phyloP scores from a whole-genome alignment of 805 yeast genomes.

The Saccharomycopsis javanensis region DNA sequence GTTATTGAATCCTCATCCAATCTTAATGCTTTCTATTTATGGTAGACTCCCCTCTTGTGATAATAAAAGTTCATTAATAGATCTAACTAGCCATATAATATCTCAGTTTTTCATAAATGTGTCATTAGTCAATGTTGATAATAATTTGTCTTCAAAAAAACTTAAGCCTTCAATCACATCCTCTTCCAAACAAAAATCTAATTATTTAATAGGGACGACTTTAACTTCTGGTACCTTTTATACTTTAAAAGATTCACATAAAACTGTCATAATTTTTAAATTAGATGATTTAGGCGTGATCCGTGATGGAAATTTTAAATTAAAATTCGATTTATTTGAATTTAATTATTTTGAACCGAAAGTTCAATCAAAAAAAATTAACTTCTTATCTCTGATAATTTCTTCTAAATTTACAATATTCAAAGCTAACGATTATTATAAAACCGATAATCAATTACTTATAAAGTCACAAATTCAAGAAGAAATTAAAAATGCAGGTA shows the following conservation, averaged over 20 bases:
- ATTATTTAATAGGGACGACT: slow-evolving; percentile 11
- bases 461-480: not conserved
- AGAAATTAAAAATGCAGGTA: not conserved
- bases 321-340: slow-evolving; percentile 12
- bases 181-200: not conserved
- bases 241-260: not conserved
- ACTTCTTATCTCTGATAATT: not conserved
- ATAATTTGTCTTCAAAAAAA: not conserved
- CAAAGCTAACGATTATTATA: slow-evolving; percentile 3
- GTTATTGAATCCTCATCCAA: not conserved
- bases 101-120: not conserved
- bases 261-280: slow-evolving; percentile 9
- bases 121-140: not conserved
- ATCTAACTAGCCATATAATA: not conserved
- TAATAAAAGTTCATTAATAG: not conserved
- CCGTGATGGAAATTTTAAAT: slow-evolving; percentile 10
- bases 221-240: slow-evolving; percentile 9
- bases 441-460: not conserved
- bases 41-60: not conserved
- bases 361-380: not conserved
- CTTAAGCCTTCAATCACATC: too few species aligned
- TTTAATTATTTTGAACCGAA: not conserved
- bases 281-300: slow-evolving; percentile 12
- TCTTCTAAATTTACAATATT: not conserved
- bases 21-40: not conserved